Conservation (phyloP, 2,329 filamentous ascomycete genomes). For the Ophiognomonia clavigignenti-juglandacearum region DNA sequence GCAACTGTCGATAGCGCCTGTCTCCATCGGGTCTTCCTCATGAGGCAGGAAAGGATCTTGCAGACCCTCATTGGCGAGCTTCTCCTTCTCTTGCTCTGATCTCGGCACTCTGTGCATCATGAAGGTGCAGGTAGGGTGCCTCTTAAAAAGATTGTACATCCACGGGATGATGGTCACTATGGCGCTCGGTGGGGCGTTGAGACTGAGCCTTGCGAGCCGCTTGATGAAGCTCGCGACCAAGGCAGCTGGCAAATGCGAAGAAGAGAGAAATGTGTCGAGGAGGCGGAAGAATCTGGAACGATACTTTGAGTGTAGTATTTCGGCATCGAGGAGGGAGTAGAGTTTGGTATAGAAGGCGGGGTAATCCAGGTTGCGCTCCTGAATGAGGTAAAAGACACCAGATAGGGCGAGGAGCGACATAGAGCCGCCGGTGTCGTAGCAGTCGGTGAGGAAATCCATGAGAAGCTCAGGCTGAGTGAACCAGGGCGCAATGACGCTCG, state of each 20-base stretch:
- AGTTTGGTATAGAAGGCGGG: conserved; percentile 90
- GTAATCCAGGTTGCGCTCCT: conserved; percentile 92
- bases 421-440: conserved; percentile 80
- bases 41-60: conserved; percentile 71
- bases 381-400: conserved; percentile 91
- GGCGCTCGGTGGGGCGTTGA: conserved; percentile 85
- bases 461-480: conserved; percentile 83
- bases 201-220: conserved; percentile 73
- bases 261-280: conserved; percentile 83
- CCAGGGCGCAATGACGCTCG: conserved; percentile 78
- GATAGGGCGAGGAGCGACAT: conserved; percentile 84
- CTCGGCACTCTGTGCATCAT: conserved; percentile 81
- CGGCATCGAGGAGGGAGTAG: conserved; percentile 83
- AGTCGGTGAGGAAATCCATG: conserved; percentile 96
- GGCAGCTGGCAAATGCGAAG: conserved; percentile 85
- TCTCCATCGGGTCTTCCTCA: conserved; percentile 79
- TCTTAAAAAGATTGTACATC: conserved; percentile 91
- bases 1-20: conserved; percentile 82
- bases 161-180: conserved; percentile 87
- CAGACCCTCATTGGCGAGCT: conserved; percentile 55
- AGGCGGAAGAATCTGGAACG: conserved; percentile 90
- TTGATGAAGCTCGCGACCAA: conserved; percentile 97
- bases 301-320: conserved; percentile 89
- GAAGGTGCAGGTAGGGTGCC: conserved; percentile 86
- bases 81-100: conserved; percentile 51